These are phyloP conservation scores for Paraphoma chrysanthemicola DNA, from an alignment of 2,329 filamentous ascomycete species.

Conservation along the genomic window DNA sequence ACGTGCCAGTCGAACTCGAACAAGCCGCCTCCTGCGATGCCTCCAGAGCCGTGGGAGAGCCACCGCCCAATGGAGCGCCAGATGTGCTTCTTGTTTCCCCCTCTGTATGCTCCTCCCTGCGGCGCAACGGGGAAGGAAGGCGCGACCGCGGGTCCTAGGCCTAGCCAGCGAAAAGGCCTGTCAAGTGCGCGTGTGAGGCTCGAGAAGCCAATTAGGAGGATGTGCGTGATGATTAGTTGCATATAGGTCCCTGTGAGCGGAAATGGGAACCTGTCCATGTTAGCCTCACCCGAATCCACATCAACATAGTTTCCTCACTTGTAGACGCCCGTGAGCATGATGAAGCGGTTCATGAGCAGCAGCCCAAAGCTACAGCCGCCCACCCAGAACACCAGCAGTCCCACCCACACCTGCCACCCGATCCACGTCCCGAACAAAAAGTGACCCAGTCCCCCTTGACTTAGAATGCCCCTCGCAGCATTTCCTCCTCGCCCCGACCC, in stretches of 20 bases:
- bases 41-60: conserved; percentile 52
- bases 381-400: conserved; percentile 56
- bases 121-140: conserved; percentile 49
- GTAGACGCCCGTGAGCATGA: conserved; percentile 58
- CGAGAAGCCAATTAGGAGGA: conserved; percentile 56
- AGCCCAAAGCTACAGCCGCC: conserved; percentile 56
- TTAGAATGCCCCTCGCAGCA: conserved; percentile 33
- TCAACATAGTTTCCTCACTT: conserved; percentile 32
- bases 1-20: conserved; percentile 60
- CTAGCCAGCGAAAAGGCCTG: conserved; percentile 50
- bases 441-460: conserved; percentile 55
- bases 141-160: conserved; percentile 54
- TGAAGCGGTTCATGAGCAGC: conserved; percentile 59
- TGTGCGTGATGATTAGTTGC: conserved; percentile 59
- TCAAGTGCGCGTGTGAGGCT: conserved; percentile 56
- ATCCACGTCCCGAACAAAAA: conserved; percentile 57
- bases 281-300: conserved; percentile 12
- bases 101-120: conserved; percentile 40
- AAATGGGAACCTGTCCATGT: conserved; percentile 56
- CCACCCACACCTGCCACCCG: conserved; percentile 59
- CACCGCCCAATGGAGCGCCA: conserved; percentile 40
- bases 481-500: conserved; percentile 35
- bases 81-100: conserved; percentile 27
- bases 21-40: conserved; percentile 61
- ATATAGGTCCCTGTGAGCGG: conserved; percentile 59